A percentile compares a stretch with the other conserved stretches of the same genome.
phyloP scores from a whole-genome alignment of 2,329 filamentous ascomycete species.

The Beauveria sp. region DNA sequence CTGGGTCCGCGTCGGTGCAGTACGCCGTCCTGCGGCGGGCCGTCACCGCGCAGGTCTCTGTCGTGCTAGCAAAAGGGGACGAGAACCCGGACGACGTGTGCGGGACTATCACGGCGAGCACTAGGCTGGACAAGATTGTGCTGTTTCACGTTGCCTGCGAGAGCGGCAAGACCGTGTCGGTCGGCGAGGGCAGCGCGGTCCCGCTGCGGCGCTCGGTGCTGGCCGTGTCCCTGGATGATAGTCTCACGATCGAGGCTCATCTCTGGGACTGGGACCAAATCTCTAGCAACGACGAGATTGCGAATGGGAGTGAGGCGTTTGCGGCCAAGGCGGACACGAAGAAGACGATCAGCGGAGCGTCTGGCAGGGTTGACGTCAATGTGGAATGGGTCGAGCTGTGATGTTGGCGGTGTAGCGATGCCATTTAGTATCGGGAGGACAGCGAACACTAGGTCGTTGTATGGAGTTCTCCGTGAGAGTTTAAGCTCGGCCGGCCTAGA shows the following conservation, averaged over 20 bases:
- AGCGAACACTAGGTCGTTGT: background rate
- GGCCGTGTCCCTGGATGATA: background rate
- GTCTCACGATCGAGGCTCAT: background rate
- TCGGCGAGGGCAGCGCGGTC: background rate
- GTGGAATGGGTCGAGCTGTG: background rate
- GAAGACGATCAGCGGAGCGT: background rate
- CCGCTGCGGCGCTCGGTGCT: background rate
- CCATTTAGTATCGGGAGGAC: background rate
- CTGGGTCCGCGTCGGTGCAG: background rate
- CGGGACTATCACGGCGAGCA: background rate
- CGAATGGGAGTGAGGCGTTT: background rate
- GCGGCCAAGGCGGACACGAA: background rate
- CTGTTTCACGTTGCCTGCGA: background rate
- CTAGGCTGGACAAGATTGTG: background rate
- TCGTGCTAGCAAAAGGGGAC: background rate
- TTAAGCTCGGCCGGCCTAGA: background rate
- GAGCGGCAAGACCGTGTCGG: background rate
- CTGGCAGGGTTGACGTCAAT: background rate
- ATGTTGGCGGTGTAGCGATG: background rate
- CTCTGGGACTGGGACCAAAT: background rate
- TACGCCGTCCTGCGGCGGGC: background rate
- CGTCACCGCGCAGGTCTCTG: background rate
- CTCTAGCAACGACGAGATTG: background rate
- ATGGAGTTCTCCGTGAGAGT: background rate
- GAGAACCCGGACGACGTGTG: background rate